Conservation (phyloP, 1,139 yeast species). For the Chernovozyma aurita region DNA sequence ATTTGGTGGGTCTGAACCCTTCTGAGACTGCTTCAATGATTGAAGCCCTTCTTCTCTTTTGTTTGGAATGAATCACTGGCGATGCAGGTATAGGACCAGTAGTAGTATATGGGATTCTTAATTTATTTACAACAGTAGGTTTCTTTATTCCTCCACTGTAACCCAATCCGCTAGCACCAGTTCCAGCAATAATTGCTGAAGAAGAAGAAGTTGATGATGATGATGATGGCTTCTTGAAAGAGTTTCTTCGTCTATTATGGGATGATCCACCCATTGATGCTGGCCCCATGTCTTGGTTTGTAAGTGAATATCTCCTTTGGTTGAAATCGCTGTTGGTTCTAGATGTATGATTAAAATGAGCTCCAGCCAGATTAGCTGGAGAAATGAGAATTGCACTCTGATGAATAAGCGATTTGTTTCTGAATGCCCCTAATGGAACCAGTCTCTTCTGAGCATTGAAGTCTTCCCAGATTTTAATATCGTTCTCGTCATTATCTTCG, state of each 20-base stretch:
- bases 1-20: slow-evolving; percentile 67
- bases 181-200: neutral
- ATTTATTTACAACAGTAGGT: neutral
- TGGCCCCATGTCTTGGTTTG: neutral
- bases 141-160: neutral
- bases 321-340: slow-evolving; percentile 2
- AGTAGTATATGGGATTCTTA: slow-evolving; percentile 11
- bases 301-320: slow-evolving; percentile 4
- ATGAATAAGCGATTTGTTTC: slow-evolving; percentile 64
- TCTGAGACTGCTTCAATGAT: slow-evolving; percentile 72
- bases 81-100: slow-evolving; percentile 11
- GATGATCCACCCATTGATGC: neutral
- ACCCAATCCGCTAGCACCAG: neutral
- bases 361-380: neutral
- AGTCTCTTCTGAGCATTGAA: slow-evolving; percentile 47
- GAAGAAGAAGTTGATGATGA: slow-evolving; percentile 16
- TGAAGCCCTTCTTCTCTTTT: slow-evolving; percentile 51
- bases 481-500: slow-evolving; percentile 70
- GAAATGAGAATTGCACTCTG: slow-evolving; percentile 4
- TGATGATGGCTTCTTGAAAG: slow-evolving; percentile 21
- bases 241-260: slow-evolving; percentile 8
- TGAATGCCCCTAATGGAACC: slow-evolving; percentile 83
- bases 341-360: neutral
- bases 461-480: slow-evolving; percentile 49
- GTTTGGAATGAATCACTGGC: slow-evolving; percentile 20